Conservation (phyloP, 768 basidiomycete species). For the Pisolithus marmoratus region DNA sequence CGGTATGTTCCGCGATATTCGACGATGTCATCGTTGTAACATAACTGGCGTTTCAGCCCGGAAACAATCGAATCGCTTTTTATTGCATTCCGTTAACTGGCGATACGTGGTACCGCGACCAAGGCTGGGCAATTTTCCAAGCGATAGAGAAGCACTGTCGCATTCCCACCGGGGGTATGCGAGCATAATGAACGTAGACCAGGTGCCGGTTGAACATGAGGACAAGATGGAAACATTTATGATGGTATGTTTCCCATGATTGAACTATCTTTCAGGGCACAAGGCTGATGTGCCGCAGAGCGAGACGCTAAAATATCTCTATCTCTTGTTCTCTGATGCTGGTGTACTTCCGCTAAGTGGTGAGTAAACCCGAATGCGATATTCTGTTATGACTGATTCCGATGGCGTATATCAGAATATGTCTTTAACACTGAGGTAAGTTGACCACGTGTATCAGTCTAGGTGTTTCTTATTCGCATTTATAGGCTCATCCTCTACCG, state of each 20-base stretch:
- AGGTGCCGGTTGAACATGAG: slow-evolving; percentile 57
- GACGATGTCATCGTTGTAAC: neutral
- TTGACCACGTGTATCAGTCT: neutral
- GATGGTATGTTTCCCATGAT: slow-evolving; percentile 46
- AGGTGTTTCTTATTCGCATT: neutral
- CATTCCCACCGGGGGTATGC: slow-evolving; percentile 81
- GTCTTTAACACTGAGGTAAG: slow-evolving; percentile 91
- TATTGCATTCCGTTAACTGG: slow-evolving; percentile 88
- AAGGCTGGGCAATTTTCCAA: slow-evolving; percentile 87
- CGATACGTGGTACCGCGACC: slow-evolving; percentile 70
- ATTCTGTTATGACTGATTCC: slow-evolving; percentile 5
- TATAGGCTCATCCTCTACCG: slow-evolving; percentile 64
- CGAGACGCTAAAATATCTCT: slow-evolving; percentile 90
- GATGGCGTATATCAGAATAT: slow-evolving; percentile 43
- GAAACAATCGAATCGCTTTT: slow-evolving; percentile 95
- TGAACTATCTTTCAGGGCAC: neutral
- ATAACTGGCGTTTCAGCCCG: slow-evolving; percentile 43
- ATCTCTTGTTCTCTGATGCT: slow-evolving; percentile 75
- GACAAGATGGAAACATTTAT: slow-evolving; percentile 98
- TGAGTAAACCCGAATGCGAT: slow-evolving; percentile 34
- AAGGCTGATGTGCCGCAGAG: slow-evolving; percentile 40
- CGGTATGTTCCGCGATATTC: slow-evolving; percentile 39
- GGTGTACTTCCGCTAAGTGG: slow-evolving; percentile 66
- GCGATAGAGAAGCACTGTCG: slow-evolving; percentile 82
- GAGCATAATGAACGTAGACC: slow-evolving; percentile 79